These are phyloP conservation scores for Elongisporangium anandrum DNA, from an alignment of 352 stramenopile species.

Conservation along the genomic window DNA sequence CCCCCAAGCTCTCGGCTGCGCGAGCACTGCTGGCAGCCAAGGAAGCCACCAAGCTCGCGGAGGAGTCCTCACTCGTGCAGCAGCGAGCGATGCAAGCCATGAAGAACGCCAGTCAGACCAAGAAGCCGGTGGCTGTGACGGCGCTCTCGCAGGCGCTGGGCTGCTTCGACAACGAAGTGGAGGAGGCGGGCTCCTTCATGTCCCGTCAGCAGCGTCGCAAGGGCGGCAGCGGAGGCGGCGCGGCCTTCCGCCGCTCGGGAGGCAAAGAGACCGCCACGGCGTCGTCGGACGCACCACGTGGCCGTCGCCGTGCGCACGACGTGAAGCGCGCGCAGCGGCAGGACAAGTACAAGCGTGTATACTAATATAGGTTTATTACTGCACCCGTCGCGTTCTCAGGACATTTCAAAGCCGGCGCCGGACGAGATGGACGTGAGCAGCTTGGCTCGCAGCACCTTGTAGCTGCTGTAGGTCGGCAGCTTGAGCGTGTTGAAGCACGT, in stretches of 20 bases:
- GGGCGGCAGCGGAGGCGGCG: conserved; percentile 4
- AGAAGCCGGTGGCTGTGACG: conserved; percentile 27
- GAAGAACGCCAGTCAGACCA: conserved; percentile 17
- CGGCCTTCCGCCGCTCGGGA: too few species aligned
- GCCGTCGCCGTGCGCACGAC: conserved; percentile 19
- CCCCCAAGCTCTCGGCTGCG: conserved; percentile 22
- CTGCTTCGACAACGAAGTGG: conserved; percentile 51
- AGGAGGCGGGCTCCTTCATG: conserved; percentile 24
- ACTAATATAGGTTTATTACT: conserved; percentile 6
- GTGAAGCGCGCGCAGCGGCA: conserved; percentile 47
- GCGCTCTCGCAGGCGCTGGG: conserved; percentile 61
- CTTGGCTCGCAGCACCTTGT: conserved; percentile 92
- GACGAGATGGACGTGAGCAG: conserved; percentile 93
- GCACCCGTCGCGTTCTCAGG: conserved; percentile 52
- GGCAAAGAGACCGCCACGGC: not conserved
- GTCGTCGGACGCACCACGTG: conserved; percentile 39
- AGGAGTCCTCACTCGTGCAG: conserved; percentile 9
- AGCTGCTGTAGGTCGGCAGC: conserved; percentile 94
- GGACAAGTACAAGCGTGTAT: conserved; percentile 62
- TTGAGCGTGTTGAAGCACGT: conserved; percentile 99
- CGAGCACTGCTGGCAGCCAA: conserved; percentile 55
- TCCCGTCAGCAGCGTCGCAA: conserved; percentile 5
- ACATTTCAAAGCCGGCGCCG: conserved; percentile 95
- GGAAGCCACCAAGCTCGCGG: conserved; percentile 1
- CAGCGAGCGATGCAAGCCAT: conserved; percentile 29